Evolutionary conservation across 257 asterid genomes (phyloP).

Genomic region (Gardenia jasminoides): DNA sequence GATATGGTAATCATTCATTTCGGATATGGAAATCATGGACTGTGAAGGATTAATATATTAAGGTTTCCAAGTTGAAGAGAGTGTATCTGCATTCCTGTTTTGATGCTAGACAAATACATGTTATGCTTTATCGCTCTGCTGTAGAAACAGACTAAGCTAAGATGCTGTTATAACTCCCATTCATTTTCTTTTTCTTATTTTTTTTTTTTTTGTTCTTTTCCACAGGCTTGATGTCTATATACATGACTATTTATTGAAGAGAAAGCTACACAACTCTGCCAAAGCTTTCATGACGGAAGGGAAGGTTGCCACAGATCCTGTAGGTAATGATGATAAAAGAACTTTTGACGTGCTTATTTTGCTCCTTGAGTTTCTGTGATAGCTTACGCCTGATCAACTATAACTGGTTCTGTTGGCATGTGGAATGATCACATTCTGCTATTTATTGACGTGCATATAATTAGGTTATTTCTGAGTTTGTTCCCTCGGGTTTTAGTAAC

Average conservation of each 20-base stretch:
- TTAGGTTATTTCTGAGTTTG: not conserved
- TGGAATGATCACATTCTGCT: not conserved
- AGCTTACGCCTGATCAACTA: not conserved
- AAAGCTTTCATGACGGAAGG: constrained; percentile 99
- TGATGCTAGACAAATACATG: not conserved
- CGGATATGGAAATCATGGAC: not conserved
- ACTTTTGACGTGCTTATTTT: not conserved
- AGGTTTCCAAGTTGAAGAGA: not conserved
- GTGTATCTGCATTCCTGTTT: not conserved
- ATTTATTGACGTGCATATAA: not conserved
- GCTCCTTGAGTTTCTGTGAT: not conserved
- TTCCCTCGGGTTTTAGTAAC: not conserved
- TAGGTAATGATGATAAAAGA: constrained; percentile 50
- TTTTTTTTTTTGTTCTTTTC: not conserved
- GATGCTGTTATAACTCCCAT: not conserved
- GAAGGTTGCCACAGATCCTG: constrained; percentile 98
- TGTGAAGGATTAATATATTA: not conserved
- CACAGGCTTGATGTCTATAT: constrained; percentile 99
- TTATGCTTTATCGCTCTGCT: not conserved
- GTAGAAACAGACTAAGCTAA: too few relatives aligned
- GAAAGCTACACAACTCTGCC: constrained; percentile 85
- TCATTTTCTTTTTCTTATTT: not conserved
- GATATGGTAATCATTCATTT: not conserved
- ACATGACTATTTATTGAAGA: constrained; percentile 90
- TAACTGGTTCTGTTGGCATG: too few relatives aligned